Evolutionary conservation across 2,329 filamentous ascomycete species (phyloP), one percentile per base, ranked within the genome.

Genomic region (Sphaerulina musiva): DNA sequence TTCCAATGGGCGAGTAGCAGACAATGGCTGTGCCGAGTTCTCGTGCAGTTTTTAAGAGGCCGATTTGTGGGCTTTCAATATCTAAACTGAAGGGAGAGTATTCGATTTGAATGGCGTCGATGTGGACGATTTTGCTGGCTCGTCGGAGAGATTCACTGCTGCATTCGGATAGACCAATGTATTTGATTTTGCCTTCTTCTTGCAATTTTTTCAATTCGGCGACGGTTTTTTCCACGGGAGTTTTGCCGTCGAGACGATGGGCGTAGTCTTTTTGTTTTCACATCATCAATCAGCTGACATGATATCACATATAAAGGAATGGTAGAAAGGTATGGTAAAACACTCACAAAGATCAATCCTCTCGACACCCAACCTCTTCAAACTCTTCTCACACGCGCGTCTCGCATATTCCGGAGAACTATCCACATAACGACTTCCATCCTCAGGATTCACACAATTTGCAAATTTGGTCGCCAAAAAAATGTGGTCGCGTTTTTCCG

Each of bases 21-120:
- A 86, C 74, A 5, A 81, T 69, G 0, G 79, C 71, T 2, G 82
- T 71, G 1, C 80, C 81, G 2, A 85, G 76, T 62, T 84, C 79
- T n/a, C 77, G 74, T 55, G 75, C 78, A 0, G 81, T 80, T 29
- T 73, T 67, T 1, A 84, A 70, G 1, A 85, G 68, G 23, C 74
- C 65, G 0, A 74, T 76, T 40, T 72, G 66, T 0, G 70, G 65
- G 3, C 69, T 75, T 63, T 87, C 84, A 57, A 86, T 80, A 39
- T 82, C 78, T 32, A 84, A 73, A 2, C 73, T 68, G 64, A 78
- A 82, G 0, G 76, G 76, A 41, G 65, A 67, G 55, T 66, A 69
- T 62, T 83, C 79, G 39, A 81, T 70, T 62, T 83, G 78, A 3
- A 79, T 70, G 2, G 78, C 77, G 2, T 73, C 64, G 55, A 83